Percentiles rank a stretch among this genome's conserved stretches.
Conservation (phyloP, 768 basidiomycete genomes). For the Lactarius pseudohatsudake region DNA sequence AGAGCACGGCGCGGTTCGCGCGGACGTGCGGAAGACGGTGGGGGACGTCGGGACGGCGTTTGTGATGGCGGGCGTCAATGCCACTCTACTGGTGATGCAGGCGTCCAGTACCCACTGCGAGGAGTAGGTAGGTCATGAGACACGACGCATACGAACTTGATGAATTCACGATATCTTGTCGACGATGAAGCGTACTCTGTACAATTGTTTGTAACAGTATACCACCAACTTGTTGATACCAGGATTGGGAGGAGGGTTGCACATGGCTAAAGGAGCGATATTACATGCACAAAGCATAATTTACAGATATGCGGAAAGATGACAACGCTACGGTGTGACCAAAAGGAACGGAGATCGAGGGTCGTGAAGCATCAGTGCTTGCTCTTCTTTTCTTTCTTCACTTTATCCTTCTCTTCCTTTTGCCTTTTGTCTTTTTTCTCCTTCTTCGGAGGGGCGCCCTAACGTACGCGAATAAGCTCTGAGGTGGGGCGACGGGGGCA, state of each 20-base stretch:
- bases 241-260: not conserved
- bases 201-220: not conserved
- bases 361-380: constrained; percentile 34
- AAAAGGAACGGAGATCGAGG: constrained; percentile 7
- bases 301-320: constrained; percentile 25
- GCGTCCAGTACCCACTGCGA: constrained; percentile 33
- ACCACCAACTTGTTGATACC: not conserved
- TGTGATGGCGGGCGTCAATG: constrained; percentile 57
- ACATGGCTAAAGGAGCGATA: constrained; percentile 11
- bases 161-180: constrained; percentile 5
- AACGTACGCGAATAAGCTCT: constrained; percentile 15
- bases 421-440: constrained; percentile 43
- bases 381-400: constrained; percentile 60
- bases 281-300: constrained; percentile 28
- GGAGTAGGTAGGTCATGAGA: not conserved
- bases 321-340: constrained; percentile 21
- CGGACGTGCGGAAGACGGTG: constrained; percentile 76
- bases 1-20: constrained; percentile 52
- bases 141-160: not conserved
- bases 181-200: not conserved
- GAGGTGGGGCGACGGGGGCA: constrained; percentile 7
- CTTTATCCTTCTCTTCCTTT: constrained; percentile 49
- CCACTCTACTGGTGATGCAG: constrained; percentile 70
- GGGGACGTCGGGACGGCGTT: constrained; percentile 83
- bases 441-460: constrained; percentile 40